Evolutionary conservation across 208 protist genomes (phyloP).

Genomic region (Acanthamoeba sp.): DNA sequence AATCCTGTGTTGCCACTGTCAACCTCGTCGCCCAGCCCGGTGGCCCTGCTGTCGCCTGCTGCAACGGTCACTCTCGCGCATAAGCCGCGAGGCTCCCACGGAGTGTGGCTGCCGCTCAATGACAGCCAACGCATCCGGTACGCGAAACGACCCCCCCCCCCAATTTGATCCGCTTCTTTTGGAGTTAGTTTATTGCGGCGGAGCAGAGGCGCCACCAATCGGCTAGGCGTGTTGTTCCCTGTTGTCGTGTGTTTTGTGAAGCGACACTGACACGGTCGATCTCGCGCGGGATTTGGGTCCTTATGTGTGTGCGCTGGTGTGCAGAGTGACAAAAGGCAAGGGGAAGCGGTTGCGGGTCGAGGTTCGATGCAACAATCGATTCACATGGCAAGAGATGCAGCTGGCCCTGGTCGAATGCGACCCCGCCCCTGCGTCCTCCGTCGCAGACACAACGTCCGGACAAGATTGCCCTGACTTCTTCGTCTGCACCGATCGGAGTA

Average conservation of each 20-base stretch:
- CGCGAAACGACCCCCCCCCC: not conserved
- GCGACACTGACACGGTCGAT: too few relatives aligned
- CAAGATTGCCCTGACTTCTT: not conserved
- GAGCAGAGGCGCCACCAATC: too few relatives aligned
- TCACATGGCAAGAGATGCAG: not conserved
- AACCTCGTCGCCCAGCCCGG: not conserved
- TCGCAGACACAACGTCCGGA: not conserved
- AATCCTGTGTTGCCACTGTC: not conserved
- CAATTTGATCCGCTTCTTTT: too few relatives aligned
- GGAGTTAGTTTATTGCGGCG: not conserved
- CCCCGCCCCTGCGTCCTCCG: too few relatives aligned
- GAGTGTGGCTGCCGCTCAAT: not conserved
- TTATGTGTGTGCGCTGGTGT: not conserved
- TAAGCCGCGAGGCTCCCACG: not conserved
- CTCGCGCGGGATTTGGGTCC: not conserved
- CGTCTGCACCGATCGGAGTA: not conserved
- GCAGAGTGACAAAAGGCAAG: conserved; percentile 11
- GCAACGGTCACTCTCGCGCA: not conserved
- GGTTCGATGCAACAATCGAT: not conserved
- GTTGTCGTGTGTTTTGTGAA: too few relatives aligned
- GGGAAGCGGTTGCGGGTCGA: conserved; percentile 4
- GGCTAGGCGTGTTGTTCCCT: too few relatives aligned
- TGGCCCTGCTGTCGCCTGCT: not conserved
- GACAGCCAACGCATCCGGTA: conserved; percentile 4
- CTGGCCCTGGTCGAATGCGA: not conserved